Evolutionary conservation across 148 eudicot genomes (phyloP).

Genomic region (Amaranthus palmeri): DNA sequence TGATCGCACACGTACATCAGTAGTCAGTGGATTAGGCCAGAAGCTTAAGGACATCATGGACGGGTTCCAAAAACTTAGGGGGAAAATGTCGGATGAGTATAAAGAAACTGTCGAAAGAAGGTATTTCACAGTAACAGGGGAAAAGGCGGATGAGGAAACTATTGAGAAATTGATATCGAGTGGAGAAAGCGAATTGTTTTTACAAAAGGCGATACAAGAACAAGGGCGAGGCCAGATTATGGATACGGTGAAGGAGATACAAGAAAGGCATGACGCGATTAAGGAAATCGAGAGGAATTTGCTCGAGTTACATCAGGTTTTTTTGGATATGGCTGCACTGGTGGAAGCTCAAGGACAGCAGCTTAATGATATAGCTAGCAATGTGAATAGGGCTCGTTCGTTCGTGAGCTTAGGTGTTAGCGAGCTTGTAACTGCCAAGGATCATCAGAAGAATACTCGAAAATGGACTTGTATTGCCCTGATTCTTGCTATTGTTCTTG

Average conservation of each 20-base stretch:
- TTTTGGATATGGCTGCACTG: constrained; percentile 77
- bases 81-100: constrained; percentile 61
- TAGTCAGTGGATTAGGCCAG: constrained; percentile 61
- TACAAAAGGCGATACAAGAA: constrained; percentile 74
- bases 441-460: constrained; percentile 54
- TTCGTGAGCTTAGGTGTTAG: constrained; percentile 55
- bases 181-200: constrained; percentile 61
- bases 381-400: constrained; percentile 64
- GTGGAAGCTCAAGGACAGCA: constrained; percentile 86
- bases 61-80: constrained; percentile 52
- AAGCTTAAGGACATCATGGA: constrained; percentile 72
- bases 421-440: constrained; percentile 48
- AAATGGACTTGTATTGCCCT: constrained; percentile 49
- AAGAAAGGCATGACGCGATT: constrained; percentile 69
- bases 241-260: constrained; percentile 77
- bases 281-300: constrained; percentile 71
- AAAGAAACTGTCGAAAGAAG: constrained; percentile 66
- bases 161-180: constrained; percentile 64
- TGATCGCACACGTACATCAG: constrained; percentile 59
- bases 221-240: constrained; percentile 73
- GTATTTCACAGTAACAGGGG: constrained; percentile 70
- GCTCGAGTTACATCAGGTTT: constrained; percentile 68
- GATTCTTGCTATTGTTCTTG: constrained; percentile 30
- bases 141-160: constrained; percentile 57
- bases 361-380: constrained; percentile 60